phyloP scores from a whole-genome alignment of 1,284 basidiomycete genomes.

The Cystobasidiaceae sp. region DNA sequence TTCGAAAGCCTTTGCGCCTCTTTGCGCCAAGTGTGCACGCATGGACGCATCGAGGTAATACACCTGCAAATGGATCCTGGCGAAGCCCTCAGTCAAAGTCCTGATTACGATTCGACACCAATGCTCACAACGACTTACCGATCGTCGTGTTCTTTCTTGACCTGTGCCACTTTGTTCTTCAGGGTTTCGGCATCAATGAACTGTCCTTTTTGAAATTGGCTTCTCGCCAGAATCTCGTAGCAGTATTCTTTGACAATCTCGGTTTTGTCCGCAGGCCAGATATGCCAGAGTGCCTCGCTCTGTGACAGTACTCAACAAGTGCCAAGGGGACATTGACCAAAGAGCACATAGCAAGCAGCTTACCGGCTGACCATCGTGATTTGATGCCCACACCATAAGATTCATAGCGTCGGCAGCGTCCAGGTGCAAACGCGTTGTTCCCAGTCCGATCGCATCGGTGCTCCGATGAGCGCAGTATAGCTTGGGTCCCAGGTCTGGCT shows the following conservation, averaged over 20 bases:
- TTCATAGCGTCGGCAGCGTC: constrained; percentile 60
- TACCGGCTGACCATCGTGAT: constrained; percentile 62
- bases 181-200: constrained; percentile 28
- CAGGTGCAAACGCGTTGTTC: constrained; percentile 1
- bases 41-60: constrained; percentile 73
- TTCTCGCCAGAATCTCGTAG: constrained; percentile 47
- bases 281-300: constrained; percentile 73
- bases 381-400: constrained; percentile 69
- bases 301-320: neutral
- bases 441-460: neutral
- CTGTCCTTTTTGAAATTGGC: too few species aligned
- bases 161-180: constrained; percentile 5
- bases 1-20: constrained; percentile 69
- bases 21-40: constrained; percentile 63
- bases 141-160: constrained; percentile 20
- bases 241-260: constrained; percentile 70
- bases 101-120: too few species aligned
- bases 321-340: neutral
- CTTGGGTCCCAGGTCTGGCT: constrained; percentile 67
- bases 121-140: constrained; percentile 34
- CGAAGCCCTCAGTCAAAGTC: too few species aligned
- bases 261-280: constrained; percentile 79
- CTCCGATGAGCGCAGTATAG: constrained; percentile 8
- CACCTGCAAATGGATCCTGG: constrained; percentile 83
- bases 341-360: constrained; percentile 45